A percentile compares a stretch with the other conserved stretches of the same genome.
phyloP scores from a whole-genome alignment of 2,329 filamentous ascomycete genomes.

The Neopestalotiopsis clavispora region DNA sequence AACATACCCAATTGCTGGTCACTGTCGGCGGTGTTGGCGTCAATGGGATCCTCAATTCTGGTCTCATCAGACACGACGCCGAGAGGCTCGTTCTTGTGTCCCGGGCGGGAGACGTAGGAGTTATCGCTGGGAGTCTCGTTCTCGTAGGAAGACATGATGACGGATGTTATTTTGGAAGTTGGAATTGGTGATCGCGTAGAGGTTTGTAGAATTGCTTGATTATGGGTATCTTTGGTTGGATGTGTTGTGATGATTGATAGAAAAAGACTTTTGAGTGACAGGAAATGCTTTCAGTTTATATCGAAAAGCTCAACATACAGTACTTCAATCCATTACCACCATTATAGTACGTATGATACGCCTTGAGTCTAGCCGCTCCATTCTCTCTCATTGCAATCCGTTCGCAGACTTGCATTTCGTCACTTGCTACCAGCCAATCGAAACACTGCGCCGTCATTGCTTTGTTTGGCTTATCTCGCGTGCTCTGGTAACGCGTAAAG shows the following conservation, averaged over 20 bases:
- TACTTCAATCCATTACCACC: neutral
- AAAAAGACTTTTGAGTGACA: neutral
- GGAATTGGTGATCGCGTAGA: neutral
- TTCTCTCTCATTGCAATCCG: neutral
- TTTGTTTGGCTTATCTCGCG: neutral
- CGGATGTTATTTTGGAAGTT: neutral
- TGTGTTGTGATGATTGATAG: neutral
- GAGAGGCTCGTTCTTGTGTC: constrained; percentile 33
- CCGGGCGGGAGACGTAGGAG: constrained; percentile 40
- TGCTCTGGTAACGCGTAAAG: neutral
- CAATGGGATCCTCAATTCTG: constrained; percentile 39
- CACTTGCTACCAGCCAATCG: neutral
- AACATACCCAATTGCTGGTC: constrained; percentile 41
- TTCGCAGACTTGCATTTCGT: neutral
- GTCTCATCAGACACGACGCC: constrained; percentile 39
- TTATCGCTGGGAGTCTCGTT: constrained; percentile 33
- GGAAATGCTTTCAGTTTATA: neutral
- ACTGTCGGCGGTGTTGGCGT: constrained; percentile 35
- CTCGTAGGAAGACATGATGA: constrained; percentile 25
- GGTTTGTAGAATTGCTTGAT: too few species aligned
- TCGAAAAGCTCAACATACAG: neutral
- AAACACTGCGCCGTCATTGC: neutral
- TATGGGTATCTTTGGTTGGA: neutral
- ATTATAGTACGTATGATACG: neutral
- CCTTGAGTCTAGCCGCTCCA: neutral